Evolutionary conservation across 495 filamentous ascomycete genomes (phyloP).

Genomic region (Aspergillus conjunctus): DNA sequence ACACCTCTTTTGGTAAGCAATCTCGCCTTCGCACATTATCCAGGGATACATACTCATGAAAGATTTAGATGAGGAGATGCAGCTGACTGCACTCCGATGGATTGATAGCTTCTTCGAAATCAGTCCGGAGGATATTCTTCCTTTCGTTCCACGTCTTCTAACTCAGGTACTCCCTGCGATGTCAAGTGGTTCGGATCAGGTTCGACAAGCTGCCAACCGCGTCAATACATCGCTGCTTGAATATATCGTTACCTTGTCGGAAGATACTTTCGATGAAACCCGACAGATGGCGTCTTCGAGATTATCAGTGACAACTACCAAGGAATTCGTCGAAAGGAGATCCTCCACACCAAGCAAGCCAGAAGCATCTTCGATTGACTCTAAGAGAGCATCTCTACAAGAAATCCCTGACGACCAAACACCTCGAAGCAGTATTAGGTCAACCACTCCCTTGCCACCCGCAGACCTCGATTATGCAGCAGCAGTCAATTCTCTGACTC

Average conservation of each 20-base stretch:
- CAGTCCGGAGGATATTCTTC: constrained; percentile 94
- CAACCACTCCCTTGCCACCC: constrained; percentile 45
- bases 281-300: constrained; percentile 40
- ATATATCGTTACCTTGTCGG: constrained; percentile 86
- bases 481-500: constrained; percentile 90
- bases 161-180: constrained; percentile 93
- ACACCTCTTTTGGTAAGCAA: constrained; percentile 72
- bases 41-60: constrained; percentile 8
- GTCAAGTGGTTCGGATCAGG: constrained; percentile 84
- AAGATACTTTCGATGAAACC: constrained; percentile 60
- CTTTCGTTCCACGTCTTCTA: constrained; percentile 87
- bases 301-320: constrained; percentile 47
- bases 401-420: constrained; percentile 50
- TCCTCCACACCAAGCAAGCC: constrained; percentile 54
- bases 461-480: constrained; percentile 92
- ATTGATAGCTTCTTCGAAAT: constrained; percentile 96
- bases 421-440: constrained; percentile 44
- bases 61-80: constrained; percentile 75
- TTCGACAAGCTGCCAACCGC: constrained; percentile 82
- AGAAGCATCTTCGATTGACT: constrained; percentile 36
- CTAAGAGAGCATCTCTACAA: constrained; percentile 35
- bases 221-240: constrained; percentile 90
- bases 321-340: constrained; percentile 53
- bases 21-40: not conserved
- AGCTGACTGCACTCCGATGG: constrained; percentile 90